Evolutionary conservation across 768 basidiomycete genomes (phyloP).

Genomic region (Naganishia vishniacii): DNA sequence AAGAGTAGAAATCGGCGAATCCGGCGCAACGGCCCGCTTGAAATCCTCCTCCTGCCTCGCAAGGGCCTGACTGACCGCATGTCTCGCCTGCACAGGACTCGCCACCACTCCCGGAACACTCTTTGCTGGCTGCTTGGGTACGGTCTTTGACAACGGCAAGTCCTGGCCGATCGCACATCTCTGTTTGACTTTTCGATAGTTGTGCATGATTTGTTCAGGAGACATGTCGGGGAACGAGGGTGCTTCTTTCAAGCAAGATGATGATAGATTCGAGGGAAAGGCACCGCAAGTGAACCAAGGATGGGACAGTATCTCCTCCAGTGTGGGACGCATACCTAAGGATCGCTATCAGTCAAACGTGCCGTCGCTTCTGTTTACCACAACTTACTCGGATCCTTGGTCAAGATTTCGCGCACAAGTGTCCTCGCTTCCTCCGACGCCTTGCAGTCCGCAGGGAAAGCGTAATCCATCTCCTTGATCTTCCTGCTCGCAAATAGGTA

Average conservation of each 20-base stretch:
- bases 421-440: slow-evolving; percentile 68
- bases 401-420: slow-evolving; percentile 77
- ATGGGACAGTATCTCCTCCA: slow-evolving; percentile 78
- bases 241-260: slow-evolving; percentile 65
- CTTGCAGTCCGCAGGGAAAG: slow-evolving; percentile 72
- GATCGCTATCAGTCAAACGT: background rate
- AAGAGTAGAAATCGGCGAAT: slow-evolving; percentile 85
- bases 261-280: slow-evolving; percentile 73
- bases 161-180: slow-evolving; percentile 36
- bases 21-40: slow-evolving; percentile 90
- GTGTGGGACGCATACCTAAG: slow-evolving; percentile 64
- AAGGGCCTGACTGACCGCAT: slow-evolving; percentile 41
- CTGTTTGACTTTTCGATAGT: slow-evolving; percentile 59
- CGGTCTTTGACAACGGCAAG: slow-evolving; percentile 23
- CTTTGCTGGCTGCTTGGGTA: slow-evolving; percentile 30
- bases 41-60: slow-evolving; percentile 75
- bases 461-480: slow-evolving; percentile 88
- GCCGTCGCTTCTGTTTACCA: too few species aligned
- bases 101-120: slow-evolving; percentile 25
- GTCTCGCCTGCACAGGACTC: slow-evolving; percentile 15
- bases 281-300: slow-evolving; percentile 75
- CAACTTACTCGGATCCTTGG: slow-evolving; percentile 64
- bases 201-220: slow-evolving; percentile 60
- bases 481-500: slow-evolving; percentile 62
- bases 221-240: slow-evolving; percentile 71